Evolutionary conservation across 1,284 basidiomycete species (phyloP).

Genomic region (Cryptococcus deneoformans): DNA sequence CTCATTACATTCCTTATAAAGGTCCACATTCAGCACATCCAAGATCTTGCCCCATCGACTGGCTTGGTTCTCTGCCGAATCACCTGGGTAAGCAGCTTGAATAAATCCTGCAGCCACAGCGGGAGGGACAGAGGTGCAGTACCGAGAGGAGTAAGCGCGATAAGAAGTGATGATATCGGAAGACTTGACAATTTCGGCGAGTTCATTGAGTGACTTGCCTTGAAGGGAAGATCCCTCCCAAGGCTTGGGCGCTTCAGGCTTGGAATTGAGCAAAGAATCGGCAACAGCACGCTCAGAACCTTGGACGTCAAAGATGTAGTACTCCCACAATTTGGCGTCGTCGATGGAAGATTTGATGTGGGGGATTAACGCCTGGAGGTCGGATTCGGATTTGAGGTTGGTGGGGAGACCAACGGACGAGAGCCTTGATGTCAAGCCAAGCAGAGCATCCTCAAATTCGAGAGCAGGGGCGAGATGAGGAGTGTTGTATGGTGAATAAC

Average conservation of each 20-base stretch:
- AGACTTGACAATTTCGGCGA: slow-evolving; percentile 62
- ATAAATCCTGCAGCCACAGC: slow-evolving; percentile 68
- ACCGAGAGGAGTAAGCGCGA: slow-evolving; percentile 63
- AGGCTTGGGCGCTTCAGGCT: slow-evolving; percentile 51
- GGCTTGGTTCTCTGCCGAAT: slow-evolving; percentile 54
- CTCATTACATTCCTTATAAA: slow-evolving; percentile 80
- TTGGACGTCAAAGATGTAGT: slow-evolving; percentile 76
- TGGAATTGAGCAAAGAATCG: slow-evolving; percentile 55
- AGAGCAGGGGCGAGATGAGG: slow-evolving; percentile 85
- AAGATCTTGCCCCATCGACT: slow-evolving; percentile 72
- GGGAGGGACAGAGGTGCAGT: slow-evolving; percentile 63
- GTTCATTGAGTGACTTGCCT: slow-evolving; percentile 62
- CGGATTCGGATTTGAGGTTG: slow-evolving; percentile 60
- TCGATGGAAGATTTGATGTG: slow-evolving; percentile 65
- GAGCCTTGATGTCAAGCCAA: slow-evolving; percentile 72
- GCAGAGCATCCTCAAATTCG: slow-evolving; percentile 78
- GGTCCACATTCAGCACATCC: slow-evolving; percentile 79
- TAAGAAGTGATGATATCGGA: slow-evolving; percentile 59
- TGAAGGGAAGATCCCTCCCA: slow-evolving; percentile 21
- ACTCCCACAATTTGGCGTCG: slow-evolving; percentile 78
- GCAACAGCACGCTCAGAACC: slow-evolving; percentile 44
- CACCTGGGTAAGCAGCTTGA: slow-evolving; percentile 54
- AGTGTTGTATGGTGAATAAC: slow-evolving; percentile 81
- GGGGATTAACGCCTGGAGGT: slow-evolving; percentile 64
- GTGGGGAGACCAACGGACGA: slow-evolving; percentile 68